A percentile compares a stretch with the other conserved stretches of the same genome.
phyloP scores from a whole-genome alignment of 495 filamentous ascomycete species.

The Immersiella caudata region DNA sequence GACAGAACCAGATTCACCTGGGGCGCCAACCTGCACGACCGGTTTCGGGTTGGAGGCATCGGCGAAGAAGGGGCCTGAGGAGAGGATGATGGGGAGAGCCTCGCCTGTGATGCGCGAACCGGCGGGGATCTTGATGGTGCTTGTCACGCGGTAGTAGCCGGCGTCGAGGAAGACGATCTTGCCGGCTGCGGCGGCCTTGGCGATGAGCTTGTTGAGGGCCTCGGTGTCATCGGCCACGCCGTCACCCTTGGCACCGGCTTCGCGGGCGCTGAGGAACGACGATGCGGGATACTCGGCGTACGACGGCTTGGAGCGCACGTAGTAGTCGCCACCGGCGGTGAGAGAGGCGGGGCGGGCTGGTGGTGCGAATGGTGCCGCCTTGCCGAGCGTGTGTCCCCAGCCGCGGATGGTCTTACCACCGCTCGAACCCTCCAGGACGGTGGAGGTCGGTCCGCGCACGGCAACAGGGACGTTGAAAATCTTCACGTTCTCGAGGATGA shows the following conservation, averaged over 20 bases:
- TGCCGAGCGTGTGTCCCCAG: conserved; percentile 49
- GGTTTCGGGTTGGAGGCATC: conserved; percentile 66
- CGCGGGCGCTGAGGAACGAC: conserved; percentile 69
- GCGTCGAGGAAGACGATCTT: conserved; percentile 85
- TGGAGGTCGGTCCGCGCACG: conserved; percentile 52
- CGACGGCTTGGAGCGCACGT: conserved; percentile 72
- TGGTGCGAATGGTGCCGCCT: conserved; percentile 47
- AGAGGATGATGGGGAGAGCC: conserved; percentile 82
- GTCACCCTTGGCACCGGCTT: conserved; percentile 74
- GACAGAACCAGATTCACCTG: conserved; percentile 70
- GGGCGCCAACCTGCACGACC: conserved; percentile 71
- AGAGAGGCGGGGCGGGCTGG: conserved; percentile 42
- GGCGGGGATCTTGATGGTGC: conserved; percentile 74
- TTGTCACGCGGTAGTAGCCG: conserved; percentile 77
- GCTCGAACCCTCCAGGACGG: conserved; percentile 59
- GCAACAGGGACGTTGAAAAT: conserved; percentile 59
- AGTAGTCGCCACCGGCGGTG: conserved; percentile 45
- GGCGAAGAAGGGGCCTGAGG: conserved; percentile 64
- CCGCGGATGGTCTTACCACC: conserved; percentile 52
- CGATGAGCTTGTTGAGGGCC: conserved; percentile 66
- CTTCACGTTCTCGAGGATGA: conserved; percentile 67
- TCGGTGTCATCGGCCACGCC: conserved; percentile 65
- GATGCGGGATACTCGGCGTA: conserved; percentile 59
- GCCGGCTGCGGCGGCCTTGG: conserved; percentile 52
- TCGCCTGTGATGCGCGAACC: conserved; percentile 78